These are phyloP conservation scores for Tulasnella sp. DNA, from an alignment of 768 basidiomycete species.

Conservation along the genomic window DNA sequence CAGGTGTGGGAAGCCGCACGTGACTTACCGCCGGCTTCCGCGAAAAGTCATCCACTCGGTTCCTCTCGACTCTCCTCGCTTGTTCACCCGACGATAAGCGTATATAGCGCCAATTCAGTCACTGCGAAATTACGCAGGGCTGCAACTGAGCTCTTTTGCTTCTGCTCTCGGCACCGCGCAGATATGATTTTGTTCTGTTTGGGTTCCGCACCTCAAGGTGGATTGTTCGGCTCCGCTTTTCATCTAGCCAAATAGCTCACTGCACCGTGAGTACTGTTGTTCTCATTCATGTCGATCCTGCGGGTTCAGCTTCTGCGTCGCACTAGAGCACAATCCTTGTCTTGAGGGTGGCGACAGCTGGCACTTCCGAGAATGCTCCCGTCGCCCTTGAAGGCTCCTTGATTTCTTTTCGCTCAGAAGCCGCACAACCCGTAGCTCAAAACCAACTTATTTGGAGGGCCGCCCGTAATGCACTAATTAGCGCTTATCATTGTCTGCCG, in stretches of 20 bases:
- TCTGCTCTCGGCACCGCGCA: neutral
- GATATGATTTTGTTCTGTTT: neutral
- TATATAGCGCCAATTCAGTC: neutral
- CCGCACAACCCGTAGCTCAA: neutral
- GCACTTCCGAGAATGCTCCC: neutral
- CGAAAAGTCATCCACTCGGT: neutral
- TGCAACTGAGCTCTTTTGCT: no score
- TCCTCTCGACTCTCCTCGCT: neutral
- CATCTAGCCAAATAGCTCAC: neutral
- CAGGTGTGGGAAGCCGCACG: neutral
- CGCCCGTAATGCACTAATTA: neutral
- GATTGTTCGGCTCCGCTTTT: slow-evolving; percentile 10
- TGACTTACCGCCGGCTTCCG: slow-evolving; percentile 5
- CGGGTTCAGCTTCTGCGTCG: neutral
- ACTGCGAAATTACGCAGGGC: neutral
- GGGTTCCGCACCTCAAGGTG: neutral
- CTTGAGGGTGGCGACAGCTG: neutral
- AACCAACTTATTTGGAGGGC: neutral
- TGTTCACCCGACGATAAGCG: neutral
- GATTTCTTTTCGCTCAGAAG: neutral
- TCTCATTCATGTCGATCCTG: neutral
- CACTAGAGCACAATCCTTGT: neutral
- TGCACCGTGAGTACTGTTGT: neutral
- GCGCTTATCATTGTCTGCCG: neutral
- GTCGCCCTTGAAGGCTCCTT: neutral